Evolutionary conservation across 192 early-diverging fungal genomes (phyloP).

Genomic region (Obelidium mucronatum): DNA sequence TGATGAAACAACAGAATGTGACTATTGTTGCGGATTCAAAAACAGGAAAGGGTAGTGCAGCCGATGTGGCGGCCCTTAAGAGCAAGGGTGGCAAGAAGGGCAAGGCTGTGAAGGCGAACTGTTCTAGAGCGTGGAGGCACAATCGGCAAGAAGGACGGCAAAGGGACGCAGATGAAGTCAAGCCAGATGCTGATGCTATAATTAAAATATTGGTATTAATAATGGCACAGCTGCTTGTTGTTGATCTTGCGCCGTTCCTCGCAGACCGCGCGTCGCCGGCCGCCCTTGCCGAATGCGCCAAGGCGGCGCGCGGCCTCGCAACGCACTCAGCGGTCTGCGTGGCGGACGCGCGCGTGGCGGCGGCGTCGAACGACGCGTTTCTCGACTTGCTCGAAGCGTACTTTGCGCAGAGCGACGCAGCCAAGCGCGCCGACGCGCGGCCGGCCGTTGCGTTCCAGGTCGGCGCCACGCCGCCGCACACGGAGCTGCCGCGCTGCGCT

Average conservation of each 20-base stretch:
- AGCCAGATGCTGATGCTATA: slow-evolving; percentile 28
- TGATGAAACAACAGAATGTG: slow-evolving; percentile 71
- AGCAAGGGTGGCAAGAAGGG: slow-evolving; percentile 42
- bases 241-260: slow-evolving; percentile 67
- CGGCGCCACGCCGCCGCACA: slow-evolving; percentile 71
- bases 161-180: slow-evolving; percentile 5
- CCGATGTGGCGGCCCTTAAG: slow-evolving; percentile 36
- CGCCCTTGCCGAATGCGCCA: slow-evolving; percentile 19
- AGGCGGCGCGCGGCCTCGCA: slow-evolving; percentile 68
- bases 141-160: slow-evolving; percentile 39
- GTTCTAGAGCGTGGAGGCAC: slow-evolving; percentile 54
- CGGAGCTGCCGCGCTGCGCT: slow-evolving; percentile 71
- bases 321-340: slow-evolving; percentile 70
- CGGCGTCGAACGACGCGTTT: slow-evolving; percentile 55
- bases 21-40: slow-evolving; percentile 60
- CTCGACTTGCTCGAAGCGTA: slow-evolving; percentile 76
- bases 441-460: slow-evolving; percentile 63
- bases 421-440: slow-evolving; percentile 68
- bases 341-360: slow-evolving; percentile 72
- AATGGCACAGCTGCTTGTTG: slow-evolving; percentile 45
- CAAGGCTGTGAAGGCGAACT: slow-evolving; percentile 49
- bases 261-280: slow-evolving; percentile 56
- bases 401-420: slow-evolving; percentile 66
- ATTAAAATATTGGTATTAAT: neutral
- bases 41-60: slow-evolving; percentile 44